Evolutionary conservation across 176 grass and related monocot species (phyloP).

Genomic region (Hordeum marinum): DNA sequence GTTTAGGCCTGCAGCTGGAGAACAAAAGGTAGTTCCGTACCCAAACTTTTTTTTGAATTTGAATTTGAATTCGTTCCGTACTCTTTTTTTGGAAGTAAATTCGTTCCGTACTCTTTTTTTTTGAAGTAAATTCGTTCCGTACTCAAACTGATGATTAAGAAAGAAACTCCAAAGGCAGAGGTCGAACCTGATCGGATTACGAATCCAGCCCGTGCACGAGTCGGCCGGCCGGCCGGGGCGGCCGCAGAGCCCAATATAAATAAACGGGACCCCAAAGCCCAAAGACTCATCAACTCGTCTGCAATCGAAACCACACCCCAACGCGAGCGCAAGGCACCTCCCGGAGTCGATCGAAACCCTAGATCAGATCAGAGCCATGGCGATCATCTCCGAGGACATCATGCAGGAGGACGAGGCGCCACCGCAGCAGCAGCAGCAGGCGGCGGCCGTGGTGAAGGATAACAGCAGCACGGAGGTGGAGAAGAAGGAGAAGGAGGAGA

Average conservation of each 20-base stretch:
- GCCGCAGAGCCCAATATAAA: background rate
- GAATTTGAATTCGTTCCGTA: no score
- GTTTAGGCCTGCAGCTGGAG: no score
- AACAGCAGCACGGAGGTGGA: background rate
- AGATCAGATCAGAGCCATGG: background rate
- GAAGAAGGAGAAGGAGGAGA: background rate
- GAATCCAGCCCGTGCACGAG: background rate
- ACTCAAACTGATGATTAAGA: no score
- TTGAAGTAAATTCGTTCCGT: no score
- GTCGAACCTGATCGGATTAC: background rate
- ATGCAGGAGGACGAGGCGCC: background rate
- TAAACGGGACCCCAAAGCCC: background rate
- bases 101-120: no score
- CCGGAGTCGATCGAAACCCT: background rate
- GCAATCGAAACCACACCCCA: background rate
- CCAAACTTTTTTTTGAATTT: no score
- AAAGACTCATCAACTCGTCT: background rate
- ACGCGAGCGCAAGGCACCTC: no score
- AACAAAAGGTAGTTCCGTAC: no score
- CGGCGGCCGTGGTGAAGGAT: rapidly evolving
- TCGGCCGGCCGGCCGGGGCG: no score
- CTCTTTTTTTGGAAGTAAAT: no score
- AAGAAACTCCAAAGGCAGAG: no score
- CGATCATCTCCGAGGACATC: background rate
- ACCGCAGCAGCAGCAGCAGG: no score